Evolutionary conservation across 2,329 filamentous ascomycete genomes (phyloP).

Genomic region (Sporothrix luriei): DNA sequence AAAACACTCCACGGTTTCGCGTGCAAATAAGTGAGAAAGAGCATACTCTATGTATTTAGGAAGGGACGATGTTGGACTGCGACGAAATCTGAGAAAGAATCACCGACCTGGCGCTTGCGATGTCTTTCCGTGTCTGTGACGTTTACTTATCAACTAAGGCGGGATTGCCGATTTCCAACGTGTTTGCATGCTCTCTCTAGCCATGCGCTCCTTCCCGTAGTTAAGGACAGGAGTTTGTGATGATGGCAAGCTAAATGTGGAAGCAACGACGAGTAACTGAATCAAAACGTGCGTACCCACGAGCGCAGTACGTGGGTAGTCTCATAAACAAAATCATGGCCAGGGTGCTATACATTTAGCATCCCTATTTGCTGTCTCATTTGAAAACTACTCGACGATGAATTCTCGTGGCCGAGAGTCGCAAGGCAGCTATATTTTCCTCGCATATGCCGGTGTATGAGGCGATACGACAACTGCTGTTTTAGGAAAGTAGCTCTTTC

Average conservation of each 20-base stretch:
- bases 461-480: neutral
- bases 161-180: neutral
- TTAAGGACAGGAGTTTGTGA: neutral
- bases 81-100: neutral
- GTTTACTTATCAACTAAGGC: neutral
- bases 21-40: neutral
- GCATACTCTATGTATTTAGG: neutral
- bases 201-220: neutral
- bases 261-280: neutral
- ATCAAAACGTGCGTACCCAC: neutral
- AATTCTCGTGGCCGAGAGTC: neutral
- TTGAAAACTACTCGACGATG: neutral
- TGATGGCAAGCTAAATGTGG: neutral
- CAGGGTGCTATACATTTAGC: neutral
- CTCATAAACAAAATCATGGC: neutral
- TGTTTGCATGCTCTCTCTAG: neutral
- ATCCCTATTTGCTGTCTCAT: neutral
- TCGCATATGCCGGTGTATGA: neutral
- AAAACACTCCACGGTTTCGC: neutral
- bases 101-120: neutral
- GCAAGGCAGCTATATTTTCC: neutral
- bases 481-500: slow-evolving; percentile 17
- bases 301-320: neutral
- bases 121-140: neutral
- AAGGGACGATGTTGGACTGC: neutral